These are phyloP conservation scores for Alternaria sp. DNA, from an alignment of 2,329 filamentous ascomycete species.

Conservation along the genomic window DNA sequence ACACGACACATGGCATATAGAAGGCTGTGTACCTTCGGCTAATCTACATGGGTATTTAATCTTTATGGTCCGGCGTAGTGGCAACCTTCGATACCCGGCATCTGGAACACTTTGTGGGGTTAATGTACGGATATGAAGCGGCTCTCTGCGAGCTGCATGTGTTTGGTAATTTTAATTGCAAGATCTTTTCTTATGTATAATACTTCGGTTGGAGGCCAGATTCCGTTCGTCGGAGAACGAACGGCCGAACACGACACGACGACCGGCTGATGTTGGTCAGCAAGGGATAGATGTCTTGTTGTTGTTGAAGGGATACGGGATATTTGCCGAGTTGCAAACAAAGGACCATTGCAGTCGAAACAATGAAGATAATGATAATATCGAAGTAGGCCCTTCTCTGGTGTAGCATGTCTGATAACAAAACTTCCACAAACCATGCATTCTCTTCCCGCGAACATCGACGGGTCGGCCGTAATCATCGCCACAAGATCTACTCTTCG, in stretches of 20 bases:
- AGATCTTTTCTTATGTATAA: constrained; percentile 14
- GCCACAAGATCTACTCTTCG: not conserved
- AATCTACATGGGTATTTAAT: constrained; percentile 1
- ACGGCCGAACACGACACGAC: not conserved
- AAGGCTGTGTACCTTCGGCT: constrained; percentile 1
- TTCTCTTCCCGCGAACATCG: not conserved
- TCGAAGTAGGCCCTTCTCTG: not conserved
- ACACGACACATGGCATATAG: not conserved
- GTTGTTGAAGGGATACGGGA: not conserved
- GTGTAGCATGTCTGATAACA: not conserved
- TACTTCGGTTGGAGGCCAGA: constrained; percentile 19
- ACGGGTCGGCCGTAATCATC: not conserved
- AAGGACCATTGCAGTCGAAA: not conserved
- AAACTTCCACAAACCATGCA: not conserved
- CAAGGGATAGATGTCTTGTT: not conserved
- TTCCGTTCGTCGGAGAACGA: not conserved
- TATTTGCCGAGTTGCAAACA: not conserved
- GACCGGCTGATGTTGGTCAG: not conserved
- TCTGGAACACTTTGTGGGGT: constrained; percentile 6
- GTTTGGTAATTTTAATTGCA: not conserved
- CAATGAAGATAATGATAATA: not conserved
- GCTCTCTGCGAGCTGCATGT: constrained; percentile 1
- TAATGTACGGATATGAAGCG: constrained; percentile 15
- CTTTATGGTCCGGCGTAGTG: constrained; percentile 7
- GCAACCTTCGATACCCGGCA: constrained; percentile 5